Percentiles rank a stretch among this genome's conserved stretches.
phyloP scores from a whole-genome alignment of 2,329 filamentous ascomycete genomes.

The Fusarium camptoceras region DNA sequence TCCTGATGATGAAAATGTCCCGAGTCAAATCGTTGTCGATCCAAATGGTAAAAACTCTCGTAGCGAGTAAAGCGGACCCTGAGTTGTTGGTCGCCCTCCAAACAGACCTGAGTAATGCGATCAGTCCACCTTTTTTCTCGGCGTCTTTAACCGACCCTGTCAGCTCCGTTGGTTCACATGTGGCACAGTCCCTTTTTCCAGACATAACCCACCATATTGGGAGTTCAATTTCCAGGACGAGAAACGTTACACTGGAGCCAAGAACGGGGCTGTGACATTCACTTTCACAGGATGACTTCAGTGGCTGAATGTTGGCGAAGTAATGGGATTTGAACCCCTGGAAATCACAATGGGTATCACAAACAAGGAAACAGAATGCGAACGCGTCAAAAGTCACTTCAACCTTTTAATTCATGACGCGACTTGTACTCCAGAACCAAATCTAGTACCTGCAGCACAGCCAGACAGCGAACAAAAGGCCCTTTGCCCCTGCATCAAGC shows the following conservation, averaged over 20 bases:
- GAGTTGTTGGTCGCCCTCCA: background rate
- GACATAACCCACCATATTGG: background rate
- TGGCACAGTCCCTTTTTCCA: background rate
- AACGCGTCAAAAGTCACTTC: background rate
- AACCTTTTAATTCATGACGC: background rate
- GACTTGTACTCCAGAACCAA: background rate
- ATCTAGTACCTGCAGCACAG: background rate
- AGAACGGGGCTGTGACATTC: background rate
- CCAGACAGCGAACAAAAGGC: background rate
- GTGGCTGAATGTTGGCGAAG: background rate
- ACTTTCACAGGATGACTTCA: background rate
- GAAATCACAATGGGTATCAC: background rate
- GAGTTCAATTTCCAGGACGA: background rate
- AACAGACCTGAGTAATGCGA: background rate
- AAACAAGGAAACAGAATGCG: background rate
- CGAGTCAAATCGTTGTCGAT: background rate
- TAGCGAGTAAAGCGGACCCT: background rate
- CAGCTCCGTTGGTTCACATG: background rate
- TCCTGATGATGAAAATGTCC: background rate
- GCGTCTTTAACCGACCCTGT: background rate
- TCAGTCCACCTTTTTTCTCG: background rate
- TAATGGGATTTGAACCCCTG: background rate
- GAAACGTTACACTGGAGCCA: slow-evolving; percentile 1
- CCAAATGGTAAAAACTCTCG: background rate
- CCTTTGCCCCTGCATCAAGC: background rate